Evolutionary conservation across 805 yeast species (phyloP), one percentile per base, ranked within the genome.

Genomic region (Candida ascalaphidarum): DNA sequence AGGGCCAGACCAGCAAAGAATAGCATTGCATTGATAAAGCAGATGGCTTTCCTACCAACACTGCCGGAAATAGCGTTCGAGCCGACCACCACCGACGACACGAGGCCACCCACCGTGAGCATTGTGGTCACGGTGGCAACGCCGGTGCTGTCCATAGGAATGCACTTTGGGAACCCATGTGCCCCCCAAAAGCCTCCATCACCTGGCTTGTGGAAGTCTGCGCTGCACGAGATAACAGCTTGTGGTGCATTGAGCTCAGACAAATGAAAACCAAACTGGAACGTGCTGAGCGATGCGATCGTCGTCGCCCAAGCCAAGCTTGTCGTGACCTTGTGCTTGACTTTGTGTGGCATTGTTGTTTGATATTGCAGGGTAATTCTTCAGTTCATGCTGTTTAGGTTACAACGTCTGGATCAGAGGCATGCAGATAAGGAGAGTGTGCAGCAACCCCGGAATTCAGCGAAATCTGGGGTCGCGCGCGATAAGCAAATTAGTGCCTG

Each of bases 221-320:
- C n/a, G n/a, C 27, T 28, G 28, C 65, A 58, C 17, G 58, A 40
- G 16, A 58, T 31, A 14, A 53, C 35, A 14, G 39, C 43, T 25
- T 43, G 54, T 3, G 61, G 53, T 0, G 58, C 62, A 33, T 60
- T 60, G 22, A 60, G 39, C 28, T 52, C 65, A 7, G 65, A 51
- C 21, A 60, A 44, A 37, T 60, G 65, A 37, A 44, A 60, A 3
- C 66, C 65, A 39, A 58, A 58, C 35, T 56, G 61, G 14, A 60
- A 36, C 4, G 65, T 58, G 25, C 64, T 50, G 23, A 58, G 30
- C 29, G 60, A 47, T 10, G 55, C 47, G 9, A 57, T 43, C 13
- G 46, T 41, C 10, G 61, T 53, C 14, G 66, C 53, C 61, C 62
- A 57, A 1, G 46, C 58, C 11, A 59, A 38, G 13, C 40, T 41